A percentile compares a stretch with the other conserved stretches of the same genome.
Conservation (phyloP, 768 basidiomycete genomes). For the Termitomyces sp. region DNA sequence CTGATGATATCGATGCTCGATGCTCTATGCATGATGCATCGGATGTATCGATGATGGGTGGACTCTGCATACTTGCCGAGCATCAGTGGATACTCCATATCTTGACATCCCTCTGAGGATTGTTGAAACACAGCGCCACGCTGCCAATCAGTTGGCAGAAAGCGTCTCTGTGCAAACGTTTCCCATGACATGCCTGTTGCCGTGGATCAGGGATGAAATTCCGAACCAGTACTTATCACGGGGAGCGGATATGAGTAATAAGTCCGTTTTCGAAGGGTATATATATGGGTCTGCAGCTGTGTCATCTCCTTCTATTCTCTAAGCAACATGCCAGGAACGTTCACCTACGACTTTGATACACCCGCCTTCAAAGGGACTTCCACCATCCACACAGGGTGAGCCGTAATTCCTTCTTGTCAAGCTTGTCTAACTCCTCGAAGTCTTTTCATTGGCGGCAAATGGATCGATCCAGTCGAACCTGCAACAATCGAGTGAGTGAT, state of each 20-base stretch:
- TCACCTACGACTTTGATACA: conserved; percentile 51
- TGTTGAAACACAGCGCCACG: background rate
- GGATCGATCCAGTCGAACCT: conserved; percentile 44
- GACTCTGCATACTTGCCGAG: background rate
- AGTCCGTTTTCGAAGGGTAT: background rate
- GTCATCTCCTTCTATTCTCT: no score
- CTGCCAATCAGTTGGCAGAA: background rate
- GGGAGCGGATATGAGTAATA: background rate
- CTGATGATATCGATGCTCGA: no score
- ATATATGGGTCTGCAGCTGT: background rate
- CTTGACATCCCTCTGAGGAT: no score
- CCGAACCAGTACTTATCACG: background rate
- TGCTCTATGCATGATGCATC: no score
- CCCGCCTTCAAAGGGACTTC: conserved; percentile 57
- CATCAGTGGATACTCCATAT: background rate
- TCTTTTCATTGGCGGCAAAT: conserved; percentile 65
- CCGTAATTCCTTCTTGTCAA: background rate
- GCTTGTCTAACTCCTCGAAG: conserved; percentile 7
- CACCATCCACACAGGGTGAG: conserved; percentile 54
- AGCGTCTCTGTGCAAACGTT: background rate
- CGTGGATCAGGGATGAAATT: background rate
- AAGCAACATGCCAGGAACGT: conserved; percentile 34
- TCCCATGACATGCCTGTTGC: background rate
- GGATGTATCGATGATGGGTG: no score
- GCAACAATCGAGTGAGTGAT: conserved; percentile 56